Conservation (phyloP, 768 basidiomycete genomes). For the Chalciporus sphaerocephalus region DNA sequence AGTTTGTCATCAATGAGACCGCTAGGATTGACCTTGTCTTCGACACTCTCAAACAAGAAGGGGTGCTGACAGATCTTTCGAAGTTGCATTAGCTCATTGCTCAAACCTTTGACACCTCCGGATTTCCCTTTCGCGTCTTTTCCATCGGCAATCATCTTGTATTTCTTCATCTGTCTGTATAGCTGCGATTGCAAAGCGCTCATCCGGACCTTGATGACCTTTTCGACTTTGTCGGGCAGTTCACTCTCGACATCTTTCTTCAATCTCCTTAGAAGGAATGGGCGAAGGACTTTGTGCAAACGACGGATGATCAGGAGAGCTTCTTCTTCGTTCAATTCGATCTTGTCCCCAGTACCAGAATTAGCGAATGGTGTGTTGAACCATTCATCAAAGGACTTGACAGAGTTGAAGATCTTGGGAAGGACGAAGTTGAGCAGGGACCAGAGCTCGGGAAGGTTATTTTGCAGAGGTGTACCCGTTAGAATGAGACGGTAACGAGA, state of each 20-base stretch:
- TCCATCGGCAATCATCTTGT: constrained; percentile 92
- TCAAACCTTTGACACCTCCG: constrained; percentile 80
- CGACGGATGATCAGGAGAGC: constrained; percentile 95
- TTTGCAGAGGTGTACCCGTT: constrained; percentile 94
- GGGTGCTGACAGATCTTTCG: constrained; percentile 99
- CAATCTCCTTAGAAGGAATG: constrained; percentile 86
- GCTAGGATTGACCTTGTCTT: constrained; percentile 86
- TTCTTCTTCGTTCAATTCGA: constrained; percentile 99
- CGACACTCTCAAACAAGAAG: constrained; percentile 92
- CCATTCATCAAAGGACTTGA: constrained; percentile 99
- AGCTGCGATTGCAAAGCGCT: constrained; percentile 86
- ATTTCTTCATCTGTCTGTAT: constrained; percentile 97
- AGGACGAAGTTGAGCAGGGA: constrained; percentile 91
- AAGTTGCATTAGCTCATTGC: constrained; percentile 96
- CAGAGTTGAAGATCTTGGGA: constrained; percentile 96
- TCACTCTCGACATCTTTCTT: constrained; percentile 98
- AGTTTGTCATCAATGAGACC: constrained; percentile 81
- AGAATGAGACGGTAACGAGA: constrained; percentile 91
- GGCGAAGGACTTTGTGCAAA: constrained; percentile 90
- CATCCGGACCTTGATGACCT: constrained; percentile 96
- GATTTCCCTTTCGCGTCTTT: constrained; percentile 69
- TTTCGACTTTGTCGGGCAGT: constrained; percentile 95
- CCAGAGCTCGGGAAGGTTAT: constrained; percentile 96
- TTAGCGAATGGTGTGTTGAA: constrained; percentile 99
- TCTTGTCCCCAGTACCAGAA: constrained; percentile 96